Evolutionary conservation across 2,329 filamentous ascomycete genomes (phyloP).

Genomic region (Incumbomyces lentus): DNA sequence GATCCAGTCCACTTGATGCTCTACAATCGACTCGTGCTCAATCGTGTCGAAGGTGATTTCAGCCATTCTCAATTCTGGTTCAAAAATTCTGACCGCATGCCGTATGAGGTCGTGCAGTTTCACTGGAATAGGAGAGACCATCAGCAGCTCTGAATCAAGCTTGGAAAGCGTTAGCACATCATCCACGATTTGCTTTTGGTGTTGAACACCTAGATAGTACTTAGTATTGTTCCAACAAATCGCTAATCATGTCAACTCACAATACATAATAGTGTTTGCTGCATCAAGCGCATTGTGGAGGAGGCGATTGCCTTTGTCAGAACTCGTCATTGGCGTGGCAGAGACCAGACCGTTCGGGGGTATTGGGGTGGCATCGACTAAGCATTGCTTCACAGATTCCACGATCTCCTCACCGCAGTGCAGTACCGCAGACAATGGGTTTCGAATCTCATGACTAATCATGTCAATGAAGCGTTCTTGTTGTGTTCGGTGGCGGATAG

Average conservation of each 20-base stretch:
- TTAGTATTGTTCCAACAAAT: no score
- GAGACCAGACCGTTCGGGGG: neutral
- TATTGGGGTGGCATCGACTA: neutral
- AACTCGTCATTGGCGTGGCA: neutral
- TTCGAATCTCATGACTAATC: constrained; percentile 44
- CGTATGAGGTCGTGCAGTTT: constrained; percentile 57
- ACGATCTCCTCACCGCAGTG: constrained; percentile 58
- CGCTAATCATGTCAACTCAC: no score
- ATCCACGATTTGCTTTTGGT: constrained; percentile 67
- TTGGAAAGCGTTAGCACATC: constrained; percentile 64
- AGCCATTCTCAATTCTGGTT: constrained; percentile 48
- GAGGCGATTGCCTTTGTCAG: constrained; percentile 28
- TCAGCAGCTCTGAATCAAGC: constrained; percentile 60
- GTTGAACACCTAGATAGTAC: constrained; percentile 49
- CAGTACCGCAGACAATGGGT: constrained; percentile 45
- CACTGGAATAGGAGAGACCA: constrained; percentile 56
- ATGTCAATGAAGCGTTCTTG: constrained; percentile 49
- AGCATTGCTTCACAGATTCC: constrained; percentile 2
- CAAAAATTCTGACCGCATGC: constrained; percentile 63
- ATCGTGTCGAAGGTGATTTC: constrained; percentile 4
- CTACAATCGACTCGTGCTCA: constrained; percentile 34
- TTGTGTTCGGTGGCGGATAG: constrained; percentile 66
- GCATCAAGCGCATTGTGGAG: constrained; percentile 56
- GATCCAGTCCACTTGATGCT: constrained; percentile 64
- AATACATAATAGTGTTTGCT: constrained; percentile 62